Conservation (phyloP, 495 filamentous ascomycete species). For the Aspergillus nidulans region DNA sequence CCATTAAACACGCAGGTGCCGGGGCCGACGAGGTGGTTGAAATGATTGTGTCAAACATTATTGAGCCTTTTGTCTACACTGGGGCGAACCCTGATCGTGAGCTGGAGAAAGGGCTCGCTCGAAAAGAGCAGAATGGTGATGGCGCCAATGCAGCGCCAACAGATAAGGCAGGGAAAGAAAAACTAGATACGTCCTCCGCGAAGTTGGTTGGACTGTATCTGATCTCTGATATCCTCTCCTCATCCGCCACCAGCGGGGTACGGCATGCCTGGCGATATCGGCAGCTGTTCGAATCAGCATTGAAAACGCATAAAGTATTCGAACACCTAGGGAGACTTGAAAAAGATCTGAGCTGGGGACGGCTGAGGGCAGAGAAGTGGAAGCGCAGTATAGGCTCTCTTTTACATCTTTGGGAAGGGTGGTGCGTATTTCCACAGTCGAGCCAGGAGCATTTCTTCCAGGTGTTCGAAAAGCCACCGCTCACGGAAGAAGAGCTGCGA, state of each 20-base stretch:
- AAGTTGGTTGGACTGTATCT: slow-evolving; percentile 81
- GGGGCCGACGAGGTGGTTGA: slow-evolving; percentile 86
- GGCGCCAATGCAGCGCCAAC: slow-evolving; percentile 26
- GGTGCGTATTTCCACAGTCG: slow-evolving; percentile 78
- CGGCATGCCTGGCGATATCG: slow-evolving; percentile 89
- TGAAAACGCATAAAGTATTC: slow-evolving; percentile 69
- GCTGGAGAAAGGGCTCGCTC: slow-evolving; percentile 30
- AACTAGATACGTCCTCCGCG: slow-evolving; percentile 63
- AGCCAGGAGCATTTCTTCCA: slow-evolving; percentile 68
- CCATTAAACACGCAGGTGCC: slow-evolving; percentile 76
- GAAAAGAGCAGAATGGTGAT: slow-evolving; percentile 38
- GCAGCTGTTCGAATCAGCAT: slow-evolving; percentile 72
- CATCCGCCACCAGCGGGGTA: slow-evolving; percentile 76
- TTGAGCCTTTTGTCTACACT: slow-evolving; percentile 61
- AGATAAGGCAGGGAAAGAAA: slow-evolving; percentile 32
- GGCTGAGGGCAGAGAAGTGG: slow-evolving; percentile 84
- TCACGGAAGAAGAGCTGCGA: slow-evolving; percentile 46
- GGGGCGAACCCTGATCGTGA: slow-evolving; percentile 54
- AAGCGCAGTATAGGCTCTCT: slow-evolving; percentile 72
- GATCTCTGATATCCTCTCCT: slow-evolving; percentile 83
- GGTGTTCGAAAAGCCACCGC: slow-evolving; percentile 70
- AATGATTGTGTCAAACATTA: slow-evolving; percentile 77
- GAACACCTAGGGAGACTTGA: slow-evolving; percentile 76
- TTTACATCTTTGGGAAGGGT: slow-evolving; percentile 79
- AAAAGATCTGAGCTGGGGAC: slow-evolving; percentile 74